Conservation (phyloP, 352 stramenopile species). For the Nothophytophthora sp. region DNA sequence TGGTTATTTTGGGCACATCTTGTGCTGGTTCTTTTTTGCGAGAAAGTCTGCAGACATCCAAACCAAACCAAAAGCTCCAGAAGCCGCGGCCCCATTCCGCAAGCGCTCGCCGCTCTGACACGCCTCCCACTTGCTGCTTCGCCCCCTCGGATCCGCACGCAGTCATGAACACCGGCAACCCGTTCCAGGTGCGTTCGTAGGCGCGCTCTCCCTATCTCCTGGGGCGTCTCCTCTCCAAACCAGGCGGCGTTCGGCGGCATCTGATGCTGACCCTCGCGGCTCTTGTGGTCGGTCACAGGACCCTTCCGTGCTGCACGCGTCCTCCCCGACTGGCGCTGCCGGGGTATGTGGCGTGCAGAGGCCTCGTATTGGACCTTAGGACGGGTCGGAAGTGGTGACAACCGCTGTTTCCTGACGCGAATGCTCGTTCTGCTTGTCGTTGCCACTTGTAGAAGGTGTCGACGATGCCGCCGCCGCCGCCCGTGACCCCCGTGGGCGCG, state of each 20-base stretch:
- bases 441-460: conserved; percentile 20
- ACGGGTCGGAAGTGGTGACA: not conserved
- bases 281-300: conserved; percentile 10
- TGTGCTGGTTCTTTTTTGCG: too few species aligned
- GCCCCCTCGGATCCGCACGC: too few species aligned
- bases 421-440: conserved; percentile 12
- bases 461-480: conserved; percentile 34
- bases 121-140: too few species aligned
- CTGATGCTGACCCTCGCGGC: not conserved
- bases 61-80: too few species aligned
- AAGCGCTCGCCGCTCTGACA: too few species aligned
- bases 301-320: conserved; percentile 40
- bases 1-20: too few species aligned
- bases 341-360: conserved; percentile 6
- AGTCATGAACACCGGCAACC: conserved; percentile 33
- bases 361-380: conserved; percentile 23
- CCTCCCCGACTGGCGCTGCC: conserved; percentile 11
- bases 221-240: too few species aligned
- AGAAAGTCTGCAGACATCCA: too few species aligned
- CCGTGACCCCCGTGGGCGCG: conserved; percentile 28
- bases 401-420: conserved; percentile 9
- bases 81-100: too few species aligned
- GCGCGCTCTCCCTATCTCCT: too few species aligned
- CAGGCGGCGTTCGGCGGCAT: not conserved
- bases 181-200: conserved; percentile 19